Conservation (phyloP, 2,329 filamentous ascomycete genomes). For the Meredithiella fracta region DNA sequence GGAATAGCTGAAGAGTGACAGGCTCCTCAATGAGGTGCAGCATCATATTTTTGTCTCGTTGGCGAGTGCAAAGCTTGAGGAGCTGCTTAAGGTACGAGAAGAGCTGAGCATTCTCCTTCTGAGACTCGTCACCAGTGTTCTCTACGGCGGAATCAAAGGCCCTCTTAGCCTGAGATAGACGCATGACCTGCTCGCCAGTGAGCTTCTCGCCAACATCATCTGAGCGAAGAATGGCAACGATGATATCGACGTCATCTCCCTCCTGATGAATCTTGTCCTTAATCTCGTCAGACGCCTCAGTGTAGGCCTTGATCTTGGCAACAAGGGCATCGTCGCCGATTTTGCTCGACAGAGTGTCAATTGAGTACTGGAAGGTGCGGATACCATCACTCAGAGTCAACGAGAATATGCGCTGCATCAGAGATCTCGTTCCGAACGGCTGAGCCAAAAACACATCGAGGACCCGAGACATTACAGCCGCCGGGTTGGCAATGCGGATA, state of each 20-base stretch:
- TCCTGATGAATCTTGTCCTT: slow-evolving; percentile 62
- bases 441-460: slow-evolving; percentile 92
- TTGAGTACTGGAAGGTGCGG: slow-evolving; percentile 66
- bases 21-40: slow-evolving; percentile 86
- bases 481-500: slow-evolving; percentile 89
- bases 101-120: slow-evolving; percentile 74
- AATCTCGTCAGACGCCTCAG: slow-evolving; percentile 54
- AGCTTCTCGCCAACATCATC: slow-evolving; percentile 53
- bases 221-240: slow-evolving; percentile 70
- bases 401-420: slow-evolving; percentile 89
- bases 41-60: slow-evolving; percentile 97
- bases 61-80: slow-evolving; percentile 76
- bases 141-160: slow-evolving; percentile 93
- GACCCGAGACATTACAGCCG: slow-evolving; percentile 89
- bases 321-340: slow-evolving; percentile 69
- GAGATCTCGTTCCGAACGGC: slow-evolving; percentile 74
- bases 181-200: slow-evolving; percentile 57
- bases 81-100: slow-evolving; percentile 93
- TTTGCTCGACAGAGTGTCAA: slow-evolving; percentile 59
- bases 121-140: slow-evolving; percentile 65
- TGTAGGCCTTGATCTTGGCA: slow-evolving; percentile 67
- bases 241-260: slow-evolving; percentile 54
- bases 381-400: slow-evolving; percentile 86
- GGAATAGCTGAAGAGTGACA: slow-evolving; percentile 89
- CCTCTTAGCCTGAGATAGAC: slow-evolving; percentile 85